phyloP scores from a whole-genome alignment of 805 yeast genomes.

The Kodamaea restingae region DNA sequence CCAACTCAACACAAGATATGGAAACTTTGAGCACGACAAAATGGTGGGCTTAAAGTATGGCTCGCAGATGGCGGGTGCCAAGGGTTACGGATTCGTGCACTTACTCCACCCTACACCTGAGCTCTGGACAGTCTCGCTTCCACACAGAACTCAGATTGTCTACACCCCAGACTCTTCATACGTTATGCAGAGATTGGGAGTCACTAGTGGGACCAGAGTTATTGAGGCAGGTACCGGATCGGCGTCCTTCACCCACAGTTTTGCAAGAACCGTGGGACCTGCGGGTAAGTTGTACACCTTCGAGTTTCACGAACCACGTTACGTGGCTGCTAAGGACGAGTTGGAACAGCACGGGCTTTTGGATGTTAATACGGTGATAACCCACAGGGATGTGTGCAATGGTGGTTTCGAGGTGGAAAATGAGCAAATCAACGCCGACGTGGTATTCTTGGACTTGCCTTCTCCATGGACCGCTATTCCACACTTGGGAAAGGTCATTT shows the following conservation, averaged over 20 bases:
- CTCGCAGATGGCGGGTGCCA: constrained; percentile 71
- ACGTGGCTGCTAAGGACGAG: constrained; percentile 71
- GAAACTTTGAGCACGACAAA: constrained; percentile 75
- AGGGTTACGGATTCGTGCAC: constrained; percentile 82
- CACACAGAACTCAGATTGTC: constrained; percentile 96
- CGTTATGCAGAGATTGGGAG: constrained; percentile 75
- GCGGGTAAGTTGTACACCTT: constrained; percentile 71
- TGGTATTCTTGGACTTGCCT: constrained; percentile 87
- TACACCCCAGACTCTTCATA: constrained; percentile 94
- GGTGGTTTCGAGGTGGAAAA: constrained; percentile 65
- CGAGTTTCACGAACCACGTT: constrained; percentile 89
- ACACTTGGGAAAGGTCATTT: constrained; percentile 57
- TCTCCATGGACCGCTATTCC: constrained; percentile 97
- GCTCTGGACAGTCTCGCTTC: constrained; percentile 91
- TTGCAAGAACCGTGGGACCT: constrained; percentile 69
- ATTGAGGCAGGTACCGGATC: constrained; percentile 99
- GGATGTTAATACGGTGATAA: constrained; percentile 52
- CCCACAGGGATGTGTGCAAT: constrained; percentile 90
- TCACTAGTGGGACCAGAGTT: constrained; percentile 70
- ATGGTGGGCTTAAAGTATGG: constrained; percentile 86
- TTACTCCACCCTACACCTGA: constrained; percentile 91
- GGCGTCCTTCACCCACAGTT: constrained; percentile 90
- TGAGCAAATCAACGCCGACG: constrained; percentile 54
- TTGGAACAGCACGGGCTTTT: constrained; percentile 66
- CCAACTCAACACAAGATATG: constrained; percentile 78